Percentiles rank a stretch among this genome's conserved stretches.
Evolutionary conservation across 257 asterid genomes (phyloP).

Genomic region (Solanum virginianum): DNA sequence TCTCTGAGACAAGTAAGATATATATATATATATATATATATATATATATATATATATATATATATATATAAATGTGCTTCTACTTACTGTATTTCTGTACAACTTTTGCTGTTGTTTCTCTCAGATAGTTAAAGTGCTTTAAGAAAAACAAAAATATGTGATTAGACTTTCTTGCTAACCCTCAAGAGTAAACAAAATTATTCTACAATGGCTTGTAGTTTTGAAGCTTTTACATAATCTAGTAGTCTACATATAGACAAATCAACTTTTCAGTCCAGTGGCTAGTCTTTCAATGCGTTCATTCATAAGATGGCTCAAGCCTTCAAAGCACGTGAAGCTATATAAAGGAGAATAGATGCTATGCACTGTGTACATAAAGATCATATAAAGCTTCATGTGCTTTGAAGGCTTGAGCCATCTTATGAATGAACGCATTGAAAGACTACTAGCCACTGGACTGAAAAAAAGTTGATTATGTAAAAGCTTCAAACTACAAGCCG

Average conservation of each 20-base stretch:
- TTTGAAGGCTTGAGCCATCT: background rate
- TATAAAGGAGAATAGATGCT: background rate
- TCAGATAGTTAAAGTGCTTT: background rate
- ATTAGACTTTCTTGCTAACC: background rate
- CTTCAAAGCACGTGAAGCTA: background rate
- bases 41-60: background rate
- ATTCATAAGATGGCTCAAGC: background rate
- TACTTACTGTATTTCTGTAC: background rate
- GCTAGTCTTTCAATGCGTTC: background rate
- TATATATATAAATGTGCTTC: background rate
- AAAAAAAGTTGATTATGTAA: background rate
- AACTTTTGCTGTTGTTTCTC: background rate
- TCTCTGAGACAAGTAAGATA: slow-evolving; percentile 73
- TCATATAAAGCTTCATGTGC: background rate
- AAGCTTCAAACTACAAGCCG: background rate
- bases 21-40: background rate
- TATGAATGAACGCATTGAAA: background rate
- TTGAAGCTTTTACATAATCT: background rate
- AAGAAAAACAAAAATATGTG: background rate
- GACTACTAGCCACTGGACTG: background rate
- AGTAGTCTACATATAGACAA: background rate
- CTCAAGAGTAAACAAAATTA: background rate
- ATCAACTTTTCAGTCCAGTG: background rate
- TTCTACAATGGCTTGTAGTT: background rate
- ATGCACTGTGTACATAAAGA: background rate